These are phyloP conservation scores for Tulasnella calospora DNA, from an alignment of 768 basidiomycete genomes.

Conservation along the genomic window DNA sequence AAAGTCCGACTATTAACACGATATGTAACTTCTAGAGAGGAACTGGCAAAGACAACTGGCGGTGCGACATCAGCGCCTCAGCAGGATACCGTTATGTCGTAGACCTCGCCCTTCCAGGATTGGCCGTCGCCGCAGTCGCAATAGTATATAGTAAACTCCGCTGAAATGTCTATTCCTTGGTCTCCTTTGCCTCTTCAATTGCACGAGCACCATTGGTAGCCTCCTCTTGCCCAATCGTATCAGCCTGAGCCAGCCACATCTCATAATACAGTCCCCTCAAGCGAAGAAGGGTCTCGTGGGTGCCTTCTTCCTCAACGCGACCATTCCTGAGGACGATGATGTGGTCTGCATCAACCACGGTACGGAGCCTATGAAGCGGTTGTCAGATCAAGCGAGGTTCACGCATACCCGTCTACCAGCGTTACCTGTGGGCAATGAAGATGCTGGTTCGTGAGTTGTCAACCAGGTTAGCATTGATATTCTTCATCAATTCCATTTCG, in stretches of 20 bases:
- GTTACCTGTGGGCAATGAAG: conserved; percentile 83
- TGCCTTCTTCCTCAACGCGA: conserved; percentile 84
- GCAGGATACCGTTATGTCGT: conserved; percentile 21
- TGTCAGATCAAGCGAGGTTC: background rate
- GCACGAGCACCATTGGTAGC: background rate
- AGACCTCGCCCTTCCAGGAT: background rate
- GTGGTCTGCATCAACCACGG: conserved; percentile 86
- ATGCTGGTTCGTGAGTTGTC: conserved; percentile 84
- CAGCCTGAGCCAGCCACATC: conserved; percentile 72
- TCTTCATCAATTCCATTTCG: conserved; percentile 90
- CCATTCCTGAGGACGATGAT: conserved; percentile 95
- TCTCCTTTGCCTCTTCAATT: background rate
- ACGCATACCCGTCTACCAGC: background rate
- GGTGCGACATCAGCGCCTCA: conserved; percentile 5
- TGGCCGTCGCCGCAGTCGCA: background rate
- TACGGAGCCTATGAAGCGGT: conserved; percentile 50
- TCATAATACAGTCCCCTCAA: conserved; percentile 64
- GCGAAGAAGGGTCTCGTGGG: conserved; percentile 78
- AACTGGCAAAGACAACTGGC: conserved; percentile 12
- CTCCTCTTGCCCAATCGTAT: background rate
- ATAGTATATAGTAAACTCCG: background rate
- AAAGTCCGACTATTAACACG: background rate
- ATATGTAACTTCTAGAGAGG: conserved; percentile 1
- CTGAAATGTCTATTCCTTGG: background rate
- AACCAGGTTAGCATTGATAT: conserved; percentile 74